These are phyloP conservation scores for Pestalotiopsis sp. DNA, from an alignment of 2,329 filamentous ascomycete genomes.

Conservation along the genomic window DNA sequence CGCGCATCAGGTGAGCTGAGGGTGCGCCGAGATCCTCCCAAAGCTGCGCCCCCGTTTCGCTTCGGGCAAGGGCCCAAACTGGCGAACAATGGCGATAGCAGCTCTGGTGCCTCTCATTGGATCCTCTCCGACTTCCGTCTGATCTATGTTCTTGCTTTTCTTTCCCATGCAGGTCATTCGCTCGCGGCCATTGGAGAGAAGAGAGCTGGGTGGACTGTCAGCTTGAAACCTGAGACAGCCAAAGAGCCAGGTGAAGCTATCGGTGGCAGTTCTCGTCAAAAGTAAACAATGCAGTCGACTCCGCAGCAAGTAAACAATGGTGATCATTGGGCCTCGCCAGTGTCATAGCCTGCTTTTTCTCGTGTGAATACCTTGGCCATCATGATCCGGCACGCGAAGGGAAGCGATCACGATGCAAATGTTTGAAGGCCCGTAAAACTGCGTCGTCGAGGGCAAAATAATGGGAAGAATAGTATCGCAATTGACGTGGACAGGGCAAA, in stretches of 20 bases:
- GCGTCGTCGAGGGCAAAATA: not conserved
- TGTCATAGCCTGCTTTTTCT: not conserved
- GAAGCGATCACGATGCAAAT: not conserved
- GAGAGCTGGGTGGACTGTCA: conserved; percentile 16
- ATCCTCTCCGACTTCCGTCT: conserved; percentile 14
- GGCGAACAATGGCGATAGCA: conserved; percentile 12
- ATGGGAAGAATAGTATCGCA: not conserved
- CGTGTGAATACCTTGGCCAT: not conserved
- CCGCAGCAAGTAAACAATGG: conserved; percentile 8
- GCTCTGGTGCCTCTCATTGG: conserved; percentile 19
- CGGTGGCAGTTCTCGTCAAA: not conserved
- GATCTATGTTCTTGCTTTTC: conserved; percentile 16
- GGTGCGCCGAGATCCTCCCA: conserved; percentile 15
- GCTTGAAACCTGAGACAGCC: conserved; percentile 15
- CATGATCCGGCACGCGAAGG: not conserved
- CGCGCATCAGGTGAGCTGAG: conserved; percentile 14
- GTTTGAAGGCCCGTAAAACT: not conserved
- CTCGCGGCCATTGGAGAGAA: not conserved
- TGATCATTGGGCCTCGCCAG: not conserved
- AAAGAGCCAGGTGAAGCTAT: not conserved
- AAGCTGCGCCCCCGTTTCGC: conserved; percentile 12
- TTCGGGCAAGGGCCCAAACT: conserved; percentile 17
- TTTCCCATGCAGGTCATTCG: conserved; percentile 22
- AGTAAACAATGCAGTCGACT: conserved; percentile 5
- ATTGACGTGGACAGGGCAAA: not conserved